These are phyloP conservation scores for Juncus inflexus DNA, from an alignment of 176 grass and related monocot species.

Conservation along the genomic window DNA sequence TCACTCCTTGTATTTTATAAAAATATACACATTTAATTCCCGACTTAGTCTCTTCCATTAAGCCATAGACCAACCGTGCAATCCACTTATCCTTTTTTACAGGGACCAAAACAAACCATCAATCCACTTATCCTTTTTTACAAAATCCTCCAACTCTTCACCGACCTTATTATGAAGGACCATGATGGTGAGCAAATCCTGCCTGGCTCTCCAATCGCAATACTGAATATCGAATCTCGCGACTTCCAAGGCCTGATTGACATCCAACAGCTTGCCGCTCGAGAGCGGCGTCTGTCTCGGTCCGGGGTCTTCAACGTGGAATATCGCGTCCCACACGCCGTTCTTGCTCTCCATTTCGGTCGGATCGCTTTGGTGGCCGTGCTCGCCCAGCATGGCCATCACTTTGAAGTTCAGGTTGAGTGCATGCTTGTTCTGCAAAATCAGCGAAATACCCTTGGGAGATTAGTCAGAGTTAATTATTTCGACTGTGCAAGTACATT, in stretches of 20 bases:
- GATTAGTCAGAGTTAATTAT: background rate
- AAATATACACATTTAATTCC: background rate
- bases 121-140: background rate
- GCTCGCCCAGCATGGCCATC: slow-evolving; percentile 61
- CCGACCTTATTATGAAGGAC: slow-evolving; percentile 85
- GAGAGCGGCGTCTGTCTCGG: slow-evolving; percentile 48
- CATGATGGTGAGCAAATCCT: slow-evolving; percentile 90
- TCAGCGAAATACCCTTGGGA: slow-evolving; percentile 1
- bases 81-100: too few species aligned
- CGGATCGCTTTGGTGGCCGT: slow-evolving; percentile 17
- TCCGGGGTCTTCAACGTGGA: slow-evolving; percentile 80
- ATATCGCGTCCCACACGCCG: slow-evolving; percentile 51
- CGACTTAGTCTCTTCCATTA: background rate
- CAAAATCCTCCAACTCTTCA: background rate
- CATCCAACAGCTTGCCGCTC: slow-evolving; percentile 68
- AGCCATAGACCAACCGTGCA: background rate
- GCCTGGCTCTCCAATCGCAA: slow-evolving; percentile 85
- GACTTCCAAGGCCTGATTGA: slow-evolving; percentile 86
- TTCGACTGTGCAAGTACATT: background rate
- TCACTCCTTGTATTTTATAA: too few species aligned
- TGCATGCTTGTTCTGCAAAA: slow-evolving; percentile 57
- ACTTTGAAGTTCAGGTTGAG: slow-evolving; percentile 79
- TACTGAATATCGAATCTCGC: slow-evolving; percentile 94
- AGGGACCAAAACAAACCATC: background rate
- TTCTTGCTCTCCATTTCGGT: slow-evolving; percentile 42